A percentile compares a stretch with the other conserved stretches of the same genome.
These are phyloP conservation scores for Linum lewisii DNA, from an alignment of 345 rosid species.

Conservation along the genomic window DNA sequence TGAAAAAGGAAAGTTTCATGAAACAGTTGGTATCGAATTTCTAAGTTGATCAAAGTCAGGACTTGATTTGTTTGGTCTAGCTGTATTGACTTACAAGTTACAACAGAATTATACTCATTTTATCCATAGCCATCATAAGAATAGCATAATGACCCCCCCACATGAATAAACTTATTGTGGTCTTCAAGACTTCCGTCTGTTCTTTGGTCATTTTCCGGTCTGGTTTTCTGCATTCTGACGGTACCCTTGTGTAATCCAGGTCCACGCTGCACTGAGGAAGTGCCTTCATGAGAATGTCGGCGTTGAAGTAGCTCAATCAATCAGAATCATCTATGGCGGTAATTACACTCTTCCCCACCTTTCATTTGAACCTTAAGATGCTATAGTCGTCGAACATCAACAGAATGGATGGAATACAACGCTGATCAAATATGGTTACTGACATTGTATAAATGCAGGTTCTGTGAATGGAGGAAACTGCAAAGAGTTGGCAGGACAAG, in stretches of 20 bases:
- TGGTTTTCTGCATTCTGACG: not conserved
- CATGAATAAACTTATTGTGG: not conserved
- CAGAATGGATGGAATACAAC: not conserved
- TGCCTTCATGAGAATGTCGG: constrained; percentile 52
- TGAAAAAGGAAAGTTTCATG: too few relatives aligned
- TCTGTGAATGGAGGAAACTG: constrained; percentile 65
- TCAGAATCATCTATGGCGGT: constrained; percentile 78
- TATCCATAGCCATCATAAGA: not conserved
- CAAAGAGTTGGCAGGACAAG: constrained; percentile 48
- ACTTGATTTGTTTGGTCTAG: not conserved
- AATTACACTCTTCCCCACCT: not conserved
- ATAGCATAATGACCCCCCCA: not conserved
- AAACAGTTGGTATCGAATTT: not conserved
- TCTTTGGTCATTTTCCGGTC: too few relatives aligned
- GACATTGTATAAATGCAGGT: constrained; percentile 18
- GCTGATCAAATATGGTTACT: not conserved
- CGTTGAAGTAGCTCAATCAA: constrained; percentile 45
- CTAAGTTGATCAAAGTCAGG: not conserved
- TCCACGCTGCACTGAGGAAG: constrained; percentile 55
- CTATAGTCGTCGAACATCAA: not conserved
- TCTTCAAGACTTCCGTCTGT: not conserved
- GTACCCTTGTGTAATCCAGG: constrained; percentile 20
- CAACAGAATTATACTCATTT: too few relatives aligned
- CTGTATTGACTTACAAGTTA: not conserved
- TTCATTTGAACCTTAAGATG: not conserved